Conservation (phyloP, 225 moss, liverwort and hornwort species). For the Straminergon stramineum region DNA sequence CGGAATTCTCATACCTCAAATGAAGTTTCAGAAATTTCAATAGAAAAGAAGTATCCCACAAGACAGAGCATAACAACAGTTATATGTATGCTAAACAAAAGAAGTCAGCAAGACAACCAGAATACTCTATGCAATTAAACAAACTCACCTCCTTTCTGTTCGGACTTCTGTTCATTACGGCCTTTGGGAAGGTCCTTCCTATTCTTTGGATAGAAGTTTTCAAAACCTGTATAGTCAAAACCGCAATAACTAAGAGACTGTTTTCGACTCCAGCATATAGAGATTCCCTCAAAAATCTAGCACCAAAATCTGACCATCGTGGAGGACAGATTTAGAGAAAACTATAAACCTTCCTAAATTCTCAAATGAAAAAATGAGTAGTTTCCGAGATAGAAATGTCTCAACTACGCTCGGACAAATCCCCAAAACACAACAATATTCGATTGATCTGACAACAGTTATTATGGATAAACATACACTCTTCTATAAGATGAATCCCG, state of each 20-base stretch:
- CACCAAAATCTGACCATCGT: neutral
- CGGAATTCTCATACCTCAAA: neutral
- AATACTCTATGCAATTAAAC: neutral
- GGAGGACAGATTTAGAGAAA: neutral
- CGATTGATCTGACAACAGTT: neutral
- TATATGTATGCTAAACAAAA: neutral
- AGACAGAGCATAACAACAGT: neutral
- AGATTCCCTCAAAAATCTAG: neutral
- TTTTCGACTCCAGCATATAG: neutral
- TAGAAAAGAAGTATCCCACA: neutral
- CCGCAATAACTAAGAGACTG: neutral
- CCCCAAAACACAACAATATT: neutral
- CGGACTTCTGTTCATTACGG: conserved; percentile 74
- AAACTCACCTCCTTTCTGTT: conserved; percentile 45
- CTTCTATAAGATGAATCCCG: neutral
- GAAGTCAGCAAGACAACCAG: neutral
- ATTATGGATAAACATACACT: neutral
- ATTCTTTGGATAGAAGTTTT: conserved; percentile 95
- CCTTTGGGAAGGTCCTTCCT: conserved; percentile 93
- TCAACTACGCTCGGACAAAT: neutral
- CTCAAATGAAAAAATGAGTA: neutral
- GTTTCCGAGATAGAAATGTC: neutral
- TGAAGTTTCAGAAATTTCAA: neutral
- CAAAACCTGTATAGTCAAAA: conserved; percentile 53
- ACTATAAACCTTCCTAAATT: neutral